Conservation (phyloP, 345 rosid species). For the Mallotus nudiflorus region DNA sequence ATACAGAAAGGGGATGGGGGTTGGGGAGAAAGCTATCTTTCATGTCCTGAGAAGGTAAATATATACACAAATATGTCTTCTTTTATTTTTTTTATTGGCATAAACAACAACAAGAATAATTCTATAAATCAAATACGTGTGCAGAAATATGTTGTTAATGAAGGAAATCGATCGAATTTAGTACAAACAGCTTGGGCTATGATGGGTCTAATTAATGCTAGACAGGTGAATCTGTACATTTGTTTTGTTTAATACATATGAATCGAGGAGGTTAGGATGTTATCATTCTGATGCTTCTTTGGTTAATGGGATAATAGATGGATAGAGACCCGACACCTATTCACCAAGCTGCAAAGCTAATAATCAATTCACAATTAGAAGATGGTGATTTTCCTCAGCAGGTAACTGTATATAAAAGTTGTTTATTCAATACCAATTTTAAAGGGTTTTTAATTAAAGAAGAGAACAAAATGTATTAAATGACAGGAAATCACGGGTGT, state of each 20-base stretch:
- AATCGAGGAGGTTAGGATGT: too few relatives aligned
- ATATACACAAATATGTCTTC: too few relatives aligned
- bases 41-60: constrained; percentile 49
- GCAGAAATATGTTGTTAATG: constrained; percentile 49
- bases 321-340: constrained; percentile 42
- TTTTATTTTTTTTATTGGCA: too few relatives aligned
- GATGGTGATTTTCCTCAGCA: constrained; percentile 52
- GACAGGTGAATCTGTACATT: too few relatives aligned
- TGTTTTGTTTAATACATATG: too few relatives aligned
- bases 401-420: constrained; percentile 14
- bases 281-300: too few relatives aligned
- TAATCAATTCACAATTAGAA: constrained; percentile 41
- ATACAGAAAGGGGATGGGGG: constrained; percentile 46
- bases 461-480: too few relatives aligned
- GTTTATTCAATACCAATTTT: too few relatives aligned
- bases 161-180: constrained; percentile 47
- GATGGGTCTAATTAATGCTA: constrained; percentile 59
- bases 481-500: constrained; percentile 73
- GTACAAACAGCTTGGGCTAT: constrained; percentile 61
- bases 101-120: not conserved
- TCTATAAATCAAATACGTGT: too few relatives aligned
- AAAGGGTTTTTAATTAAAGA: too few relatives aligned
- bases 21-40: constrained; percentile 62
- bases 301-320: constrained; percentile 6
- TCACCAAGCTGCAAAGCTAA: constrained; percentile 40